These are phyloP conservation scores for Hanseniaspora lachancei DNA, from an alignment of 805 yeast species.

Conservation along the genomic window DNA sequence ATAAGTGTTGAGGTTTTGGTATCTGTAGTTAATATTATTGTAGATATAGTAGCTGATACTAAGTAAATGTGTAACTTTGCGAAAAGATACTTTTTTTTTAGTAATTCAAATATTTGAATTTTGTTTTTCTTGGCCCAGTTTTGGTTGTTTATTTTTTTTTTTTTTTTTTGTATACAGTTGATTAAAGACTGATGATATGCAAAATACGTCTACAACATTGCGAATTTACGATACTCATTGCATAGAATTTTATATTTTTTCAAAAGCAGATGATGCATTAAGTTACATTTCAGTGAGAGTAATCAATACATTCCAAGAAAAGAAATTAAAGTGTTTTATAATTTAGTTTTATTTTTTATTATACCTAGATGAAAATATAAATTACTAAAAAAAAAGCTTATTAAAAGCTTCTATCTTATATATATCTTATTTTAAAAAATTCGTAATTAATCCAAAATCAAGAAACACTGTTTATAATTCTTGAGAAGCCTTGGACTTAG, in stretches of 20 bases:
- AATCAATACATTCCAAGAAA: no score
- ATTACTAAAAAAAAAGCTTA: constrained; percentile 4
- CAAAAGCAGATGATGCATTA: no score
- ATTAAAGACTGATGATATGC: no score
- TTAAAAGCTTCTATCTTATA: background rate
- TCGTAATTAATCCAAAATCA: constrained; percentile 1
- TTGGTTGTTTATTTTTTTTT: no score
- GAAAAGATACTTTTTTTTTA: background rate
- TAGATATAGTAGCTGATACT: constrained; percentile 36
- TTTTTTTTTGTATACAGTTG: no score
- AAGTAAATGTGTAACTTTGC: background rate
- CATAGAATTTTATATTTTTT: no score
- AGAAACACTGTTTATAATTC: constrained; percentile 35
- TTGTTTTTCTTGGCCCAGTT: background rate
- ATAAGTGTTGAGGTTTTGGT: constrained; percentile 88
- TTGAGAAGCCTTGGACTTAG: constrained; percentile 50
- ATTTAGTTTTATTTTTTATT: background rate
- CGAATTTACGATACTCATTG: no score
- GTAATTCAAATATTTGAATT: background rate
- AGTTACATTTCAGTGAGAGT: no score
- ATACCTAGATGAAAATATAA: constrained; percentile 10
- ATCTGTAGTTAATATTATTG: constrained; percentile 66
- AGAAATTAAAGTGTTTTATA: no score
- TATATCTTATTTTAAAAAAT: constrained; percentile 8
- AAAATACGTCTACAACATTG: no score